These are phyloP conservation scores for Emydomyces testavorans DNA, from an alignment of 2,329 filamentous ascomycete genomes.

Conservation along the genomic window DNA sequence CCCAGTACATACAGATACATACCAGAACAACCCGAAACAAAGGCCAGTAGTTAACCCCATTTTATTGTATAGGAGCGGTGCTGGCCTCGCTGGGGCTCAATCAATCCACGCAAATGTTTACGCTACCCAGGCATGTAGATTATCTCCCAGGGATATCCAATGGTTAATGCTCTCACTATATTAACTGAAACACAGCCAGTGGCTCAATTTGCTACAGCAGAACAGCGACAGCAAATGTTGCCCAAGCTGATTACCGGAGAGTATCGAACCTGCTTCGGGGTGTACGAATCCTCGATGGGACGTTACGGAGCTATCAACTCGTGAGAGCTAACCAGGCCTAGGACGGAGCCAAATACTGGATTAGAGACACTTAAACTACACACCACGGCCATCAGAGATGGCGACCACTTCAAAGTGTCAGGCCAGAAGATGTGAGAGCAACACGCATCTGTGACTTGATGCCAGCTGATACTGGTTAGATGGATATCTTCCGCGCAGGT, in stretches of 20 bases:
- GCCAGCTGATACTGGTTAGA: constrained; percentile 15
- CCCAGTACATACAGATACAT: constrained; percentile 41
- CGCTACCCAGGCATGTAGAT: constrained; percentile 50
- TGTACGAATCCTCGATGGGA: constrained; percentile 28
- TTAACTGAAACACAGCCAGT: constrained; percentile 36
- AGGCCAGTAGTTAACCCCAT: no score
- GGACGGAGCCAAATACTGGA: constrained; percentile 68
- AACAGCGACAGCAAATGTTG: constrained; percentile 53
- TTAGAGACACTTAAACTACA: constrained; percentile 63
- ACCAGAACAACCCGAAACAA: no score
- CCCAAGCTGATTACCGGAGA: constrained; percentile 60
- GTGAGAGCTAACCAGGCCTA: constrained; percentile 11
- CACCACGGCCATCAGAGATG: constrained; percentile 52
- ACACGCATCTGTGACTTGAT: no score
- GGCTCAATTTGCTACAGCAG: constrained; percentile 56
- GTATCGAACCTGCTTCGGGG: constrained; percentile 66
- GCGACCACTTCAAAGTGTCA: constrained; percentile 52
- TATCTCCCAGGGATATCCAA: not conserved
- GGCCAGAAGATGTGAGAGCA: constrained; percentile 60
- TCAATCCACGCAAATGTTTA: constrained; percentile 47
- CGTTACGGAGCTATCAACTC: not conserved
- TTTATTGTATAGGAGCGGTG: constrained; percentile 44
- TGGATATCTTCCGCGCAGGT: constrained; percentile 84
- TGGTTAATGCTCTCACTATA: no score
- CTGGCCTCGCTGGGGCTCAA: constrained; percentile 60